Evolutionary conservation across 805 yeast genomes (phyloP), one percentile per base, ranked within the genome.

Genomic region (Torulaspora maleeae): DNA sequence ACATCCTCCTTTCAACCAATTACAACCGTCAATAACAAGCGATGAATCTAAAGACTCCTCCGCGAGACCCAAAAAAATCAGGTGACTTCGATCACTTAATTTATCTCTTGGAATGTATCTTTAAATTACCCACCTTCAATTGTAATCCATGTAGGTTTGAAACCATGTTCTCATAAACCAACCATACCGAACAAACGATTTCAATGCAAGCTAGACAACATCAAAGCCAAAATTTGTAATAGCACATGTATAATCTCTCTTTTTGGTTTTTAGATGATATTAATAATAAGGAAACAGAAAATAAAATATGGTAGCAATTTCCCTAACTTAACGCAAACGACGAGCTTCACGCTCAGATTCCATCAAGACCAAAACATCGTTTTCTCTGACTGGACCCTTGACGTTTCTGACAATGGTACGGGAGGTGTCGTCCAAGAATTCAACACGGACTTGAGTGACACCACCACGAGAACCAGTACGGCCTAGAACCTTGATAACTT

Each of bases 391-490:
- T 74, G 96, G 95, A 71, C 96, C 95, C 77, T 87, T 87, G 75
- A 87, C 96, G 83, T 87, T 87, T 83, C 96, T 86, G 80, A 87
- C 95, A 68, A 87, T 87, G 70, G 93, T 84, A 82, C 96, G 86
- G 76, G 93, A 79, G 70, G 90, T 79, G 74, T 88, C 96, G 70
- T 88, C 96, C 73, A 87, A 79, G 83, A 87, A 88, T 77, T 87
- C 95, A 70, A 87, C 96, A 77, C 96, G 87, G 77, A 88, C 96
- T 78, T 87, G 96, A 78, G 95, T 87, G 76, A 87, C 96, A 82
- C 96, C 96, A 86, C 98, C 98, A 80, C 98, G 91, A 75, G 99
- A 91, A 75, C 99, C 99, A 84, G 99, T 91, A 80, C 99, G 91
- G 76, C 98, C 98, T 77, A 91, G 83, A 75, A 91, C 98, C 82